Base-by-base conservation (phyloP, 441 rosid species). In the Corymbia citriodora region DNA sequence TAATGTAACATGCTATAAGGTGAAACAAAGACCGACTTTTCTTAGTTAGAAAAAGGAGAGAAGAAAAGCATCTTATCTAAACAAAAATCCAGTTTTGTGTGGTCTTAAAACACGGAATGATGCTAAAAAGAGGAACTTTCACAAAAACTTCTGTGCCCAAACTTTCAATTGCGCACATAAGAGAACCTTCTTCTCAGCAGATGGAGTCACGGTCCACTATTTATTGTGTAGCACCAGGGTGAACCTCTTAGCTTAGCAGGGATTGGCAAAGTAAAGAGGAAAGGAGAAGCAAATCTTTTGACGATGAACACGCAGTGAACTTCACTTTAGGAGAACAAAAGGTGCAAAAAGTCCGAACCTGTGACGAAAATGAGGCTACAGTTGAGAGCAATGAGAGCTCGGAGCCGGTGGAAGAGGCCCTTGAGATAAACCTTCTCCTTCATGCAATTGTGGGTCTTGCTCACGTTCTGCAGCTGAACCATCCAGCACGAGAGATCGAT, bases 401-500 rank as follows among this genome's bases (percentile, higher is more conserved):
- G 92, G 87, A 98, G 94, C 2, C 98, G 99, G 92, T 97, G 99
- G 90, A 97, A 98, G 88, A 98, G 96, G 50, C 95, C 93, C 65
- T 94, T 94, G 86, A 98, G 97, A 90, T 95, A 96, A 29, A 95
- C 93, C 93, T 94, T 97, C 12, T 94, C 95, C 87, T 89, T 94
- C 23, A 92, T 90, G 88, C 96, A 92, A 89, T 94, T 93, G 91
- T 93, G 95, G 40, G 97, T 94, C 91, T 93, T 91, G 92, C 94
- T 96, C 33, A 95, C 99, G 82, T 87, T 95, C 83, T 96, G 97
- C 85, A 97, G 95, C 90, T 96, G 98, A 54, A 98, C 99, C 90
- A 97, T 95, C 99, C 99, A 98, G 90, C 99, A 97, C 9, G 99
- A 97, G 8, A 98, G 97, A 96, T 98, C 99, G 52, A 98, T 90